Percentiles rank a stretch among this genome's conserved stretches.
Evolutionary conservation across 805 yeast genomes (phyloP).

Genomic region (Suhomyces pyralidae): DNA sequence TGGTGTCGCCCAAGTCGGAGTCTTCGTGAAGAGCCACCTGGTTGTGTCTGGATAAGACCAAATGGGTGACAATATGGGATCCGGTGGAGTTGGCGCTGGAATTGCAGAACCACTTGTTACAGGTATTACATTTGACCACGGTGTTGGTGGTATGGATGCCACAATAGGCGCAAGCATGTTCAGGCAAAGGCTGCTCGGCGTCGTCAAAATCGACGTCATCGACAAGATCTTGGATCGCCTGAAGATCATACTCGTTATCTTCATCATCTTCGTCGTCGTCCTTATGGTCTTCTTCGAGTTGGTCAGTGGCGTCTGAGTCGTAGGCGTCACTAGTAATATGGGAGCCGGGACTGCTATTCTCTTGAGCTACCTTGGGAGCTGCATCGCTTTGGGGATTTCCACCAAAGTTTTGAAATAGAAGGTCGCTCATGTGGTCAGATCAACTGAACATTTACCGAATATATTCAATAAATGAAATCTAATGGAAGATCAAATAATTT

Average conservation of each 20-base stretch:
- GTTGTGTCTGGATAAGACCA: conserved; percentile 77
- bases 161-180: conserved; percentile 61
- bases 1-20: conserved; percentile 82
- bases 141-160: conserved; percentile 62
- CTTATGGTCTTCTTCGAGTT: neutral
- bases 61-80: conserved; percentile 83
- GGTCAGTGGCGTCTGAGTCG: neutral
- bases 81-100: conserved; percentile 54
- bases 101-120: conserved; percentile 90
- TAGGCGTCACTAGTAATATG: neutral
- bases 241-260: conserved; percentile 3
- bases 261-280: neutral
- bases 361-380: neutral
- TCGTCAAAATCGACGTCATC: conserved; percentile 6
- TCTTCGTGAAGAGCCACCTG: conserved; percentile 71
- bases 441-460: neutral
- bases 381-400: neutral
- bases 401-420: conserved; percentile 17
- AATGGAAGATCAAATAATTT: neutral
- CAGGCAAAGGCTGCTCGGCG: conserved; percentile 13
- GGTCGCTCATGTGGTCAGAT: conserved; percentile 19
- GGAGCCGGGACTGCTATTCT: neutral
- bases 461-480: neutral
- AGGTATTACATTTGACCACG: conserved; percentile 72
- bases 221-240: conserved; percentile 7